Evolutionary conservation across 73 alveolate species (phyloP).

Genomic region (Durusdinium trenchii): DNA sequence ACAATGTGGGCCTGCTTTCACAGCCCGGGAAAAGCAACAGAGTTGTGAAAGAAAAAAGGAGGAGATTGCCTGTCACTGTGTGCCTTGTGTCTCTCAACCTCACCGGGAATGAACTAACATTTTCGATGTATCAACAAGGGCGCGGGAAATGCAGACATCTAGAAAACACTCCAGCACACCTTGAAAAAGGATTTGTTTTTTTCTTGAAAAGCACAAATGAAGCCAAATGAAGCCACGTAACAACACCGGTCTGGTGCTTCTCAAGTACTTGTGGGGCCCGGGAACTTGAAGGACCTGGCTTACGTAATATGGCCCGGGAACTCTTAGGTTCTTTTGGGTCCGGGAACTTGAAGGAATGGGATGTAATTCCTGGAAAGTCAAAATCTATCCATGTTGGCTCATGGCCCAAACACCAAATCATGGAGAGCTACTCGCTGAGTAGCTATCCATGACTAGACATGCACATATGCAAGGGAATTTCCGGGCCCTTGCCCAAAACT

Average conservation of each 20-base stretch:
- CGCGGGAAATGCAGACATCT: too few species aligned
- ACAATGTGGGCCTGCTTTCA: too few species aligned
- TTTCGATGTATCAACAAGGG: neutral
- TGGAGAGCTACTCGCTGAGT: neutral
- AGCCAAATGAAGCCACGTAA: too few species aligned
- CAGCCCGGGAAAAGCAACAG: neutral
- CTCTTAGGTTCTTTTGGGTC: neutral
- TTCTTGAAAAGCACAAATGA: too few species aligned
- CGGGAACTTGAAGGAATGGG: neutral
- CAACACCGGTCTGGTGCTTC: too few species aligned
- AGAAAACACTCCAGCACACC: too few species aligned
- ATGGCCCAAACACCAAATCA: neutral
- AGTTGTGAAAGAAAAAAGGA: neutral
- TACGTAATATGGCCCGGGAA: neutral
- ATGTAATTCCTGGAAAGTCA: neutral
- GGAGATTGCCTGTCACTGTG: neutral
- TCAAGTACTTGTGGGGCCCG: too few species aligned
- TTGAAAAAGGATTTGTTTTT: too few species aligned
- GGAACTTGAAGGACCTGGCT: too few species aligned
- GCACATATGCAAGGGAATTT: neutral
- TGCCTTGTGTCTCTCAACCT: neutral
- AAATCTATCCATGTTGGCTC: neutral
- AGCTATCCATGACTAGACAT: neutral
- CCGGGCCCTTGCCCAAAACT: neutral
- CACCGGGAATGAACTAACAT: neutral